Percentiles rank a stretch among this genome's conserved stretches.
phyloP scores from a whole-genome alignment of 148 eudicot genomes.

The Vaccinium vitisidaea region DNA sequence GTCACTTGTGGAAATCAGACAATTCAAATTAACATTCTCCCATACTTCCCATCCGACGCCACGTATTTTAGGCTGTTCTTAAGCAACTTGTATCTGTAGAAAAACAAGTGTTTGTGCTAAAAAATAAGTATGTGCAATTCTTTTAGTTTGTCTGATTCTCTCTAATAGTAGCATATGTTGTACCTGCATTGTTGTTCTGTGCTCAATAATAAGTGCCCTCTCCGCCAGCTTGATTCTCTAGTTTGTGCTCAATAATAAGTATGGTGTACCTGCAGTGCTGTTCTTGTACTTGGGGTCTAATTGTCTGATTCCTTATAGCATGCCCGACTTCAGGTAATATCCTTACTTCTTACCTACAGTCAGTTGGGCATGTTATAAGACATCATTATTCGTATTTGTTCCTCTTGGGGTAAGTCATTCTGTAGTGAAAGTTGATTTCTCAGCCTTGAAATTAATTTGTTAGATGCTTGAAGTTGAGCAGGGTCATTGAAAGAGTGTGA shows the following conservation, averaged over 20 bases:
- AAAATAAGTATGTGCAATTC: background rate
- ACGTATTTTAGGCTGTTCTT: background rate
- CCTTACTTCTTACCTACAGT: background rate
- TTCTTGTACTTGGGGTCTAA: background rate
- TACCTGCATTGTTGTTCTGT: background rate
- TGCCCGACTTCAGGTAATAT: background rate
- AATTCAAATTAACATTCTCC: background rate
- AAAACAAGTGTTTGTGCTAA: background rate
- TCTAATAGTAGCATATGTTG: background rate
- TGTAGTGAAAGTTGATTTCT: background rate
- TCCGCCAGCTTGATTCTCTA: background rate
- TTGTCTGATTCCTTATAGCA: background rate
- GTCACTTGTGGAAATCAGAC: constrained; percentile 12
- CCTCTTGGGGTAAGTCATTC: background rate
- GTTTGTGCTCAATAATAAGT: background rate
- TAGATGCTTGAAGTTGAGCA: background rate
- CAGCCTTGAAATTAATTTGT: background rate
- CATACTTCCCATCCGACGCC: background rate
- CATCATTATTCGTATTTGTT: background rate
- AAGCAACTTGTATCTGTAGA: background rate
- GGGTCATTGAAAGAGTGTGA: background rate
- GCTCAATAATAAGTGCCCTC: too few relatives aligned
- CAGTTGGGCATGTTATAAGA: background rate
- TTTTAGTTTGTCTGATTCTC: background rate
- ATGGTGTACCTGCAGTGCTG: background rate